Evolutionary conservation across 2,329 filamentous ascomycete species (phyloP), one percentile per base, ranked within the genome.

Genomic region (Alternaria angustiovoidea): DNA sequence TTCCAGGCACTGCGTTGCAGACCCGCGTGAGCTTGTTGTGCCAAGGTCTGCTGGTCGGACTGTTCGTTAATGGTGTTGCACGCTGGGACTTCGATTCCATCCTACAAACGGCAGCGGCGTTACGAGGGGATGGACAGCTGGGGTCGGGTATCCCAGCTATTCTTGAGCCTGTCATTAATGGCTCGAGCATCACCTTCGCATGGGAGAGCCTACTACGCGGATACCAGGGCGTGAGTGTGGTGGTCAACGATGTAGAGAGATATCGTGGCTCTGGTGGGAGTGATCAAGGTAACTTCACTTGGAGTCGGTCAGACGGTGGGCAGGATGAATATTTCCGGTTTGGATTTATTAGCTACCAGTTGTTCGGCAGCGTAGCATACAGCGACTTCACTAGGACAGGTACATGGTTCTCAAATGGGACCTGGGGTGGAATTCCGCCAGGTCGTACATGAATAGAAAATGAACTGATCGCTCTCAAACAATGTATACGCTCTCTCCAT

Each of bases 51-150:
- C 83, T 99, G 0, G 82, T 98, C 6, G 95, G 95, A 0, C 85
- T 98, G 0, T 98, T 97, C 78, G 89, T 97, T 80, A 97, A 97
- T 74, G 94, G 95, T 53, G 88, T 96, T 59, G 94, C 94, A 5
- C 86, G 94, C 39, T 98, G 95, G 95, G 93, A 93, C 0, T 98
- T 96, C 75, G 94, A 93, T 61, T 85, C 91, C 0, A 87, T 98
- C 42, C 85, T 98, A 16, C 90, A 99, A 79, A 98, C 95, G 0
- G 87, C 90, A 0, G 85, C 80, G 0, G 88, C 89, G 0, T 80
- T 98, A 18, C 88, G 88, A 48, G 88, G 79, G 6, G 82, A 83
- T 49, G 78, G 78, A 1, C 78, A 80, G 54, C 69, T 81, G 16
- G 87, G 87, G 8, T 88, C 87, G 0, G 80, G 85, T 0, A 81